Percentiles rank a stretch among this genome's conserved stretches.
These are phyloP conservation scores for Alternaria alternata DNA, from an alignment of 2,329 filamentous ascomycete genomes.

Conservation along the genomic window DNA sequence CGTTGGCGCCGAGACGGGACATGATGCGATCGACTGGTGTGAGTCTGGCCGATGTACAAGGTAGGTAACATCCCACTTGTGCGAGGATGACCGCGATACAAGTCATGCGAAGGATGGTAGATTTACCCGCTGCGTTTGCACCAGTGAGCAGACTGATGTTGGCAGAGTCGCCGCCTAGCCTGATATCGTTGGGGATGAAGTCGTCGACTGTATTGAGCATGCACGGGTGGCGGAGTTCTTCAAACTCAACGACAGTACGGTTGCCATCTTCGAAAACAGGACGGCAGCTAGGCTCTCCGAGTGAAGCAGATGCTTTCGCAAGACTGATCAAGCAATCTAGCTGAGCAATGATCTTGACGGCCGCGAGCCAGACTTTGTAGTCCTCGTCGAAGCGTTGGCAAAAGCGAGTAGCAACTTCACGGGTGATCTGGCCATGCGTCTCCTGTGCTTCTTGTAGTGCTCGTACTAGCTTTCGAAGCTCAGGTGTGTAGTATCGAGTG, in stretches of 20 bases:
- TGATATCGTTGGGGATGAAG: slow-evolving; percentile 96
- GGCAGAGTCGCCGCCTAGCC: slow-evolving; percentile 78
- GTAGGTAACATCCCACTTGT: slow-evolving; percentile 92
- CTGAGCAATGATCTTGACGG: slow-evolving; percentile 89
- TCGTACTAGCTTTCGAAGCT: slow-evolving; percentile 82
- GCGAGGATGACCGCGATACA: slow-evolving; percentile 98
- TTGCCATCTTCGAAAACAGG: slow-evolving; percentile 87
- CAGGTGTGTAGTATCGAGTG: slow-evolving; percentile 92
- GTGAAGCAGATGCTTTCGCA: slow-evolving; percentile 82
- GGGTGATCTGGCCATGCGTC: slow-evolving; percentile 87
- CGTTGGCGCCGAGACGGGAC: slow-evolving; percentile 95
- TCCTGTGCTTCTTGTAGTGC: slow-evolving; percentile 93
- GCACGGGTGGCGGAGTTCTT: slow-evolving; percentile 92
- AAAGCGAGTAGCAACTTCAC: slow-evolving; percentile 83
- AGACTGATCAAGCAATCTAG: slow-evolving; percentile 95
- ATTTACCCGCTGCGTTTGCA: slow-evolving; percentile 97
- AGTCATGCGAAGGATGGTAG: slow-evolving; percentile 94
- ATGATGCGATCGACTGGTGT: slow-evolving; percentile 97
- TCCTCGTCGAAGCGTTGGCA: slow-evolving; percentile 88
- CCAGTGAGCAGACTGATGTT: slow-evolving; percentile 94
- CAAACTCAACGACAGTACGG: slow-evolving; percentile 87
- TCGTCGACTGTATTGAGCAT: slow-evolving; percentile 88
- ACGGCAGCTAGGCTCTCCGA: slow-evolving; percentile 88
- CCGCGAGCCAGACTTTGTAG: slow-evolving; percentile 83
- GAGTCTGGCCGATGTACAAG: slow-evolving; percentile 79